Evolutionary conservation across 768 basidiomycete genomes (phyloP).

Genomic region (Psilocybe tampanensis): DNA sequence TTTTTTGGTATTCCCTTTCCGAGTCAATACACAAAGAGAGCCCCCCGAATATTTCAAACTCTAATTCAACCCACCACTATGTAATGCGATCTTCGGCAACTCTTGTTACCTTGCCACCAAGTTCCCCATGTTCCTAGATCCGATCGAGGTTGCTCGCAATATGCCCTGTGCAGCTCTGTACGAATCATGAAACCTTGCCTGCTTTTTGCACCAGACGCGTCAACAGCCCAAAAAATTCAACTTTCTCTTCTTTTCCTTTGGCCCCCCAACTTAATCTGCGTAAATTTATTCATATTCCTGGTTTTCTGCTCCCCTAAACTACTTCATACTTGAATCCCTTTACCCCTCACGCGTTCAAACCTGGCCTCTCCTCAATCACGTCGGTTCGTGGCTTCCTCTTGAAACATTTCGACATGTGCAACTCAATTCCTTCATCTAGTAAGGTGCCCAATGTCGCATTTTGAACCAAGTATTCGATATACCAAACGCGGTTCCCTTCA

Average conservation of each 20-base stretch:
- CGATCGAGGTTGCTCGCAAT: constrained; percentile 26
- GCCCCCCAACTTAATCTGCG: constrained; percentile 23
- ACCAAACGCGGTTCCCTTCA: constrained; percentile 23
- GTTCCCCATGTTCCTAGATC: constrained; percentile 37
- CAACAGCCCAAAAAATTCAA: constrained; percentile 14
- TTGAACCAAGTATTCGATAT: constrained; percentile 19
- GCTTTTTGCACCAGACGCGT: constrained; percentile 16
- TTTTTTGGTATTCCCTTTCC: neutral
- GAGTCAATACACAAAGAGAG: neutral
- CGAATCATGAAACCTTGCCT: constrained; percentile 9
- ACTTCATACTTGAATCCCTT: no score
- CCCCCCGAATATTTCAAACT: neutral
- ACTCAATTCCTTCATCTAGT: neutral
- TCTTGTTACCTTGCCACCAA: constrained; percentile 30
- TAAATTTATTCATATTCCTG: constrained; percentile 18
- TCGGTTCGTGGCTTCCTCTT: neutral
- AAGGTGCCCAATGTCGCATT: constrained; percentile 24
- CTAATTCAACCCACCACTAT: neutral
- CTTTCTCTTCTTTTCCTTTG: constrained; percentile 18
- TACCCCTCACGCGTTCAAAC: no score
- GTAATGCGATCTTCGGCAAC: constrained; percentile 14
- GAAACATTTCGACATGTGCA: neutral
- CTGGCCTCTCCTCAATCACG: no score
- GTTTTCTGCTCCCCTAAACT: no score
- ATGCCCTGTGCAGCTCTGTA: constrained; percentile 1